A percentile compares a stretch with the other conserved stretches of the same genome.
phyloP scores from a whole-genome alignment of 768 basidiomycete species.

The Lactarius pseudohatsudake region DNA sequence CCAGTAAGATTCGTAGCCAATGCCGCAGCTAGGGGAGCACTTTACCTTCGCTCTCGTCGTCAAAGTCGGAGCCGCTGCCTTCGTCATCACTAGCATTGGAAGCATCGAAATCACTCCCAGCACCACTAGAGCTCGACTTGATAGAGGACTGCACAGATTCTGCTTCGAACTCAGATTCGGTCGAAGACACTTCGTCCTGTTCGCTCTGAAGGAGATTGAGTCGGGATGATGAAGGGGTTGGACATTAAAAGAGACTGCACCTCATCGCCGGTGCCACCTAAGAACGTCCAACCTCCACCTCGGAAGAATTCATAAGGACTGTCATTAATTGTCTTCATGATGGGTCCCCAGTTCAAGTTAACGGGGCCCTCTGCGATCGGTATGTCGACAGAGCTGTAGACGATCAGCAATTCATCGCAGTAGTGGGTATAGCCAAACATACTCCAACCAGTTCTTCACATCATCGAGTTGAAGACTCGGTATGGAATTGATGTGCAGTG shows the following conservation, averaged over 20 bases:
- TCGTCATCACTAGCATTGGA: conserved; percentile 55
- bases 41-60: conserved; percentile 59
- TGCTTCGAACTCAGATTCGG: conserved; percentile 60
- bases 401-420: conserved; percentile 17
- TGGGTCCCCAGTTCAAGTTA: conserved; percentile 96
- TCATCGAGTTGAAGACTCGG: conserved; percentile 89
- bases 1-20: conserved; percentile 15
- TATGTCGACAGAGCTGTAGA: conserved; percentile 87
- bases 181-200: conserved; percentile 60
- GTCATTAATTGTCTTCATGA: conserved; percentile 99
- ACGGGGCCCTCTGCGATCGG: conserved; percentile 94
- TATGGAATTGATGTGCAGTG: conserved; percentile 96
- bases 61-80: conserved; percentile 67
- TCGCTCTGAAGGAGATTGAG: conserved; percentile 44
- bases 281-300: conserved; percentile 93
- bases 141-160: conserved; percentile 44
- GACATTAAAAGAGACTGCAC: conserved; percentile 40
- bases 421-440: conserved; percentile 36
- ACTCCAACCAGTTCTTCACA: conserved; percentile 99
- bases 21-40: conserved; percentile 11
- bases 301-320: conserved; percentile 95
- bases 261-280: conserved; percentile 64
- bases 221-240: conserved; percentile 2
- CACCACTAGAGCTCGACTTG: conserved; percentile 38
- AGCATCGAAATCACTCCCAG: conserved; percentile 56